Percentiles rank a stretch among this genome's conserved stretches.
These are phyloP conservation scores for Hypsizygus ulmarius DNA, from an alignment of 1,284 basidiomycete species.

Conservation along the genomic window DNA sequence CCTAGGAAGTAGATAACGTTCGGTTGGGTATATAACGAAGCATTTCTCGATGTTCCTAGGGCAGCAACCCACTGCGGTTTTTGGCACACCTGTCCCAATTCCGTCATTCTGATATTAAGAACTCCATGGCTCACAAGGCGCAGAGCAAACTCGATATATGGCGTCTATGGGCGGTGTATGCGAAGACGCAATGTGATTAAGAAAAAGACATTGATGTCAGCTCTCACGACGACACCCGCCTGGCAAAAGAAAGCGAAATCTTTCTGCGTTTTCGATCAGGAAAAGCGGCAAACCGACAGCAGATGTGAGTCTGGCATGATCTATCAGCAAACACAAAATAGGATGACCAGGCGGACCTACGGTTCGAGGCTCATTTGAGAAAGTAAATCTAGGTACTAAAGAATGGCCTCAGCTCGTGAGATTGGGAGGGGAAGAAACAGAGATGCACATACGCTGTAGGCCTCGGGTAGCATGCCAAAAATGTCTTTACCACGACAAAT, in stretches of 20 bases:
- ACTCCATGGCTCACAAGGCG: too few relatives aligned
- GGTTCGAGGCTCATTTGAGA: constrained; percentile 50
- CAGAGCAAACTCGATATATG: too few relatives aligned
- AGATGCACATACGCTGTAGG: constrained; percentile 43
- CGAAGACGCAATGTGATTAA: too few relatives aligned
- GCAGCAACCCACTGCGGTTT: too few relatives aligned
- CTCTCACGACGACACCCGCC: constrained; percentile 48
- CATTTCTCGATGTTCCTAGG: too few relatives aligned
- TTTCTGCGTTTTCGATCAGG: constrained; percentile 47
- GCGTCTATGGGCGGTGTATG: too few relatives aligned
- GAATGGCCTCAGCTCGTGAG: constrained; percentile 6
- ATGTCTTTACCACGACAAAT: constrained; percentile 65
- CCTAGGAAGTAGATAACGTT: too few relatives aligned
- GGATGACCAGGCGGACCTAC: constrained; percentile 30
- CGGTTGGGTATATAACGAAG: too few relatives aligned
- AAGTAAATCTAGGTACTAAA: constrained; percentile 50
- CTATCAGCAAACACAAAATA: not conserved
- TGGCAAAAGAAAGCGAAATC: constrained; percentile 56
- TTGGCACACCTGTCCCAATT: too few relatives aligned
- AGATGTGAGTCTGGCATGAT: constrained; percentile 33
- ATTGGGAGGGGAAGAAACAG: constrained; percentile 15
- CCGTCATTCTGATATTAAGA: too few relatives aligned
- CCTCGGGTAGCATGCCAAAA: constrained; percentile 67
- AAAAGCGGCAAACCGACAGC: constrained; percentile 54
- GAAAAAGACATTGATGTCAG: not conserved